These are phyloP conservation scores for Sanguinoderma infundibulare DNA, from an alignment of 1,284 basidiomycete species.

Conservation along the genomic window DNA sequence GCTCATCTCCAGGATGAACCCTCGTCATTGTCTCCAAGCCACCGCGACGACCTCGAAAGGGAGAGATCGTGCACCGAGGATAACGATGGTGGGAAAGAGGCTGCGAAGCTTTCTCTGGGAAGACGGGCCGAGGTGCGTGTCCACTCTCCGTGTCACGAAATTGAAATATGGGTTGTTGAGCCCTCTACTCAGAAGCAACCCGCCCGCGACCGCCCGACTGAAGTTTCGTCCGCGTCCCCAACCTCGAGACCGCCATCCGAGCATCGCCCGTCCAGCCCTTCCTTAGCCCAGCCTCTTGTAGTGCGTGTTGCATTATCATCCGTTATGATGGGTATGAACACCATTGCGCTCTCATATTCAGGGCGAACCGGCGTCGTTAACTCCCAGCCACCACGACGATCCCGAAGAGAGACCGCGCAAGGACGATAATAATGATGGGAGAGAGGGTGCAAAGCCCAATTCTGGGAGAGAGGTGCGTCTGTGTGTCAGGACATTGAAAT, in stretches of 20 bases:
- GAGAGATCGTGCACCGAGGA: conserved; percentile 12
- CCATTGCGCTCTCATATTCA: background rate
- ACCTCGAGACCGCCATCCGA: too few relatives aligned
- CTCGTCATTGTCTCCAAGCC: background rate
- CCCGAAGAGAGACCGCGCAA: conserved; percentile 5
- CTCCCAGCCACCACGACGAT: conserved; percentile 1
- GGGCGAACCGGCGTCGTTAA: conserved; percentile 5
- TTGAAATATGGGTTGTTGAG: background rate
- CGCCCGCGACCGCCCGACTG: conserved; percentile 6
- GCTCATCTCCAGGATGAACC: conserved; percentile 7
- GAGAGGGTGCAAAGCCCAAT: background rate
- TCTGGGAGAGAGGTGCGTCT: conserved; percentile 10
- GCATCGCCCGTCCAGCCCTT: too few relatives aligned
- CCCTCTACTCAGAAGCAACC: background rate
- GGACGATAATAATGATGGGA: conserved; percentile 4
- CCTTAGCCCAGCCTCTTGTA: conserved; percentile 17
- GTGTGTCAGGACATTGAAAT: accelerated
- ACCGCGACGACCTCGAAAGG: background rate
- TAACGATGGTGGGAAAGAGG: background rate
- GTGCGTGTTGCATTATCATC: background rate
- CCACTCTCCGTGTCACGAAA: too few relatives aligned
- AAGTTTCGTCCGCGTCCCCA: conserved; percentile 17
- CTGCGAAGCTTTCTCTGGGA: background rate
- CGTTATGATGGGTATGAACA: background rate
- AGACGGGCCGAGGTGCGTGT: conserved; percentile 18